Evolutionary conservation across 148 eudicot genomes (phyloP).

Genomic region (Persicaria maculosa): DNA sequence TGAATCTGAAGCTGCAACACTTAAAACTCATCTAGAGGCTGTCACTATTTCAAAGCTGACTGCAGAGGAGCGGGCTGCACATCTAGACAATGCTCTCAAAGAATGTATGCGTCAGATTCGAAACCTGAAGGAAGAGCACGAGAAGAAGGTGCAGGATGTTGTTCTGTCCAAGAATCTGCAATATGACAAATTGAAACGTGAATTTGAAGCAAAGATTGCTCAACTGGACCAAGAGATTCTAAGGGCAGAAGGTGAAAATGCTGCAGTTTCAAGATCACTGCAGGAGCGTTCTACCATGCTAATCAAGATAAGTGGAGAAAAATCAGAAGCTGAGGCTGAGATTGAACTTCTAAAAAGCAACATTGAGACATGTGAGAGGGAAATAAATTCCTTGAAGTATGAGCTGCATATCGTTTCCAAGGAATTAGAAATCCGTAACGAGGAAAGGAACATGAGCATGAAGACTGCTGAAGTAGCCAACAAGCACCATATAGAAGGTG

Average conservation of each 20-base stretch:
- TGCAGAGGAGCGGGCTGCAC: conserved; percentile 83
- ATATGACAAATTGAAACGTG: conserved; percentile 68
- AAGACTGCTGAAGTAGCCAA: conserved; percentile 88
- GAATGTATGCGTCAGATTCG: conserved; percentile 97
- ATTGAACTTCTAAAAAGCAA: conserved; percentile 67
- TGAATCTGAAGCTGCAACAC: conserved; percentile 80
- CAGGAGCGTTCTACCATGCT: conserved; percentile 93
- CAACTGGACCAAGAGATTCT: conserved; percentile 68
- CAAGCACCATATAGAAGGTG: conserved; percentile 88
- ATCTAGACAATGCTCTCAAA: conserved; percentile 90
- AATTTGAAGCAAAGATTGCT: conserved; percentile 57
- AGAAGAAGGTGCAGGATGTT: conserved; percentile 64
- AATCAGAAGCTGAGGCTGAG: conserved; percentile 78
- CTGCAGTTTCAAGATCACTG: conserved; percentile 80
- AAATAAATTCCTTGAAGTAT: conserved; percentile 84
- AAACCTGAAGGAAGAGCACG: conserved; percentile 87
- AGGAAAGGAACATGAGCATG: conserved; percentile 92
- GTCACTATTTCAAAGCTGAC: conserved; percentile 84
- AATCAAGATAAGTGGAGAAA: conserved; percentile 71
- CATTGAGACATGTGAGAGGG: conserved; percentile 77
- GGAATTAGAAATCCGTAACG: conserved; percentile 89
- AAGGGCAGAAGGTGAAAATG: conserved; percentile 72
- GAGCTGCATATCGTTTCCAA: conserved; percentile 75
- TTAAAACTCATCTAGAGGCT: conserved; percentile 84
- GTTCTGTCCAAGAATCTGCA: conserved; percentile 54